These are phyloP conservation scores for Micractinium conductrix DNA, from an alignment of 139 green algal species.

Conservation along the genomic window DNA sequence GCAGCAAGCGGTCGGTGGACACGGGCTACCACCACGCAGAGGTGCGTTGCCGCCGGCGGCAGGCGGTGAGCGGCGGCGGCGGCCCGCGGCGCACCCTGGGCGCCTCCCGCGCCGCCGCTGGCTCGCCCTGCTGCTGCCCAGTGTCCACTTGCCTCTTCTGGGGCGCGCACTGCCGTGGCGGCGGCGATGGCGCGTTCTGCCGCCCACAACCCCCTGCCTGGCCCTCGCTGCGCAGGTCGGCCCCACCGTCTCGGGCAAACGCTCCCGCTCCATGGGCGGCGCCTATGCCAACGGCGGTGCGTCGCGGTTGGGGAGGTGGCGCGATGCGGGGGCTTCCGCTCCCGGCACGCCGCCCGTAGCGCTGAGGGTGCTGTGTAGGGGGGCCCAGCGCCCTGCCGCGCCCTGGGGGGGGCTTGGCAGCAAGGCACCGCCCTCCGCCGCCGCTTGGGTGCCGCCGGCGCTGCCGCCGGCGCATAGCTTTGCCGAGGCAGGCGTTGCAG, in stretches of 20 bases:
- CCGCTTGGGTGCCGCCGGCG: not conserved
- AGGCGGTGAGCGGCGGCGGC: not conserved
- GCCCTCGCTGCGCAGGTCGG: not conserved
- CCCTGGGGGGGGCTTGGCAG: no score
- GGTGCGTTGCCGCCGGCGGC: slow-evolving; percentile 22
- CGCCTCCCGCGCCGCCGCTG: not conserved
- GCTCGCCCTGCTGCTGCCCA: not conserved
- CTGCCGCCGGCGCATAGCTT: no score
- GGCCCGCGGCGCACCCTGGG: no score
- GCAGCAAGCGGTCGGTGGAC: slow-evolving; percentile 48
- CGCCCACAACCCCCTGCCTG: not conserved
- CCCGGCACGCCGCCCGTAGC: no score
- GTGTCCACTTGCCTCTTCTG: not conserved
- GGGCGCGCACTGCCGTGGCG: no score
- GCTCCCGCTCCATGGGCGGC: slow-evolving; percentile 19
- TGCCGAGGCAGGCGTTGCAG: not conserved
- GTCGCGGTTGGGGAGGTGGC: not conserved
- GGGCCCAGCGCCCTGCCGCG: no score
- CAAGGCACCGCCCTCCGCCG: not conserved
- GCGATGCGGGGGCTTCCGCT: no score
- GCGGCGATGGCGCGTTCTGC: not conserved
- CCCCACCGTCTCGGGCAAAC: slow-evolving; percentile 7
- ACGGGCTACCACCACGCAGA: slow-evolving; percentile 36
- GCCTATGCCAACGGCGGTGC: slow-evolving; percentile 23
- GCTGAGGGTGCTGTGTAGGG: no score